Evolutionary conservation across 371 early-diverging fungal genomes (phyloP), one percentile per base, ranked within the genome.

Genomic region (Conidiobolus incongruus): DNA sequence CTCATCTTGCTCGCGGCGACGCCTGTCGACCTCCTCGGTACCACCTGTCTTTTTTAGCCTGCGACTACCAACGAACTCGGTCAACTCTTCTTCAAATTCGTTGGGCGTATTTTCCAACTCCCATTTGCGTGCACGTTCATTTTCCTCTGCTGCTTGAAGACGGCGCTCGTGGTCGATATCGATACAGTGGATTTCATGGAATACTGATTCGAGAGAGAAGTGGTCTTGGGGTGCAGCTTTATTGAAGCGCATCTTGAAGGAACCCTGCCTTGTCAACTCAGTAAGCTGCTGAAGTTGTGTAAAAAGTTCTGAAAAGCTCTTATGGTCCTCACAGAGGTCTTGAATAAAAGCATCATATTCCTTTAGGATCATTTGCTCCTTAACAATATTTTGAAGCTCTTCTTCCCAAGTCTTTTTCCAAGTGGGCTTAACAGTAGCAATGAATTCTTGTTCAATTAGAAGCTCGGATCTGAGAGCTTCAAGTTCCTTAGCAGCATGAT

Each of bases 321-420:
- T 44, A n/a, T 62, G 54, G 34, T 82, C 83, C 38, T 75, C 77
- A 7, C 61, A 52, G 20, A 79, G 50, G 49, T 77, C 81, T 28
- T 60, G 53, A 12, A 81, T 41, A 34, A 76, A 43, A 0, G 60
- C 65, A 48, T 80, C 77, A 30, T 75, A 73, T 20, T 81, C 77
- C 46, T 77, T 83, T 44, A 80, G 57, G 45, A 75, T 71, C 46
- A 72, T 64, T 48, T 83, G 82, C 46, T 83, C 83, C 44, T 71
- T 65, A 22, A 83, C 68, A 45, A 84, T 77, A 16, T 61, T 66
- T 45, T 83, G 76, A 23, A 84, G 53, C 57, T 81, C 81, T 2
- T 59, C 61, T 49, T 82, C 81, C 84, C 83, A 84, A 0, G 72
- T 71, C 54, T 63, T 65, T 50, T 81, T 83, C 85, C 85, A 84